Evolutionary conservation across 768 basidiomycete species (phyloP).

Genomic region (Hydnomerulius pinastri): DNA sequence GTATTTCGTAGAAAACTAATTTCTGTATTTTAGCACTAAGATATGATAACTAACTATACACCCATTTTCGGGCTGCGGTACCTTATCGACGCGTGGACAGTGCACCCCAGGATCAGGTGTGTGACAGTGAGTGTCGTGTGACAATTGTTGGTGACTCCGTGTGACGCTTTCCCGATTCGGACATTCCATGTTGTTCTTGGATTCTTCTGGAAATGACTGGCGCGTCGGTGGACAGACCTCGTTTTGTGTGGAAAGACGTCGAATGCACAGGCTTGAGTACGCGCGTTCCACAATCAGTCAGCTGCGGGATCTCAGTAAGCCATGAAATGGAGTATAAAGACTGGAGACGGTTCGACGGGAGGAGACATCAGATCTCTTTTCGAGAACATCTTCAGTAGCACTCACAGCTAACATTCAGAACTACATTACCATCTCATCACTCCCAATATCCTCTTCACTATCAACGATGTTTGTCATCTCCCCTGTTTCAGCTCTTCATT

Average conservation of each 20-base stretch:
- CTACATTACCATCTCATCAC: not conserved
- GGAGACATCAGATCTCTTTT: not conserved
- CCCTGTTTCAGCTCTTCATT: slow-evolving; percentile 5
- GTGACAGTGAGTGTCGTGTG: not conserved
- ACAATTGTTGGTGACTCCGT: too few species aligned
- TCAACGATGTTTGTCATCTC: slow-evolving; percentile 11
- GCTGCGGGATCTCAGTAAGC: not conserved
- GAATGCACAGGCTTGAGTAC: not conserved
- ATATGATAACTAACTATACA: not conserved
- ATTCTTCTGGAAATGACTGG: slow-evolving; percentile 7
- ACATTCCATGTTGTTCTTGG: slow-evolving; percentile 5
- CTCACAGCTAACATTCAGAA: too few species aligned
- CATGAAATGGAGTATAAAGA: slow-evolving; percentile 1
- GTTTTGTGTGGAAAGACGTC: not conserved
- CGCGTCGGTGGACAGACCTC: not conserved
- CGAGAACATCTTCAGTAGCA: not conserved
- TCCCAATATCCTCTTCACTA: not conserved
- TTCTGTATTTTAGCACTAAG: not conserved
- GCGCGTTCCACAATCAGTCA: not conserved
- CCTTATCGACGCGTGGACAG: too few species aligned
- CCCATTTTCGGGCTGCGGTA: not conserved
- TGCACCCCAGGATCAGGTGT: too few species aligned
- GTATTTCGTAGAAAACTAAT: slow-evolving; percentile 20
- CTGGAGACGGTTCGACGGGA: not conserved
- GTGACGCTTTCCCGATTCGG: not conserved